phyloP scores from a whole-genome alignment of 164 flowering plant genomes.

The Macadamia integrifolia region DNA sequence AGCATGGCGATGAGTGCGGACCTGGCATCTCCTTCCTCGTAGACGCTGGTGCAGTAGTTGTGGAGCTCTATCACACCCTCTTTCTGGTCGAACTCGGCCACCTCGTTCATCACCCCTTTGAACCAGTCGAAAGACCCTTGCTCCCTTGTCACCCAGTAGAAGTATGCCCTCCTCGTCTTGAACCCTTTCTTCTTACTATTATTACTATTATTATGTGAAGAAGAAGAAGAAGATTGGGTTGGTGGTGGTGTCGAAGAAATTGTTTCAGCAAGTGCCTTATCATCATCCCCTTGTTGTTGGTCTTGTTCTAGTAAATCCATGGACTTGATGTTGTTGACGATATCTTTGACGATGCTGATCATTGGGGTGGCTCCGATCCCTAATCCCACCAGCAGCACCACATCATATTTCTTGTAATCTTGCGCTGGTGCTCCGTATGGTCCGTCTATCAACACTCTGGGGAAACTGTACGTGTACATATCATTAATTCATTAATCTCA shows the following conservation, averaged over 20 bases:
- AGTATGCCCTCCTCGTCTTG: constrained; percentile 48
- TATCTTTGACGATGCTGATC: constrained; percentile 89
- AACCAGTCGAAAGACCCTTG: constrained; percentile 70
- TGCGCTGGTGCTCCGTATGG: constrained; percentile 98
- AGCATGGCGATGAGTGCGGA: constrained; percentile 63
- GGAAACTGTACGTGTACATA: constrained; percentile 37
- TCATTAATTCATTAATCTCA: too few relatives aligned
- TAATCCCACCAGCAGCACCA: constrained; percentile 77
- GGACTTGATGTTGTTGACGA: constrained; percentile 59
- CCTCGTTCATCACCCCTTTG: constrained; percentile 60
- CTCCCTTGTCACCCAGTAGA: constrained; percentile 66
- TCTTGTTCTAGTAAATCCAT: neutral
- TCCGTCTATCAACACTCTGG: constrained; percentile 77
- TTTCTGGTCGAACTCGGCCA: constrained; percentile 39
- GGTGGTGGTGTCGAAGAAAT: neutral
- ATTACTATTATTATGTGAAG: too few relatives aligned
- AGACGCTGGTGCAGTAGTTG: constrained; percentile 61
- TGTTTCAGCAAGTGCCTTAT: neutral
- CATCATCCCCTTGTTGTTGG: constrained; percentile 28
- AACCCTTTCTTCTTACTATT: constrained; percentile 13
- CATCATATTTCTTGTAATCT: constrained; percentile 86
- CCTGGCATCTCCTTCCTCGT: constrained; percentile 62
- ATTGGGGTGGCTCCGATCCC: constrained; percentile 95
- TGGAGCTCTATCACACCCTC: constrained; percentile 50
- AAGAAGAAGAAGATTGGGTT: too few relatives aligned